Conservation (phyloP, 2,329 filamentous ascomycete species). For the Penicillium aurantiogriseum region DNA sequence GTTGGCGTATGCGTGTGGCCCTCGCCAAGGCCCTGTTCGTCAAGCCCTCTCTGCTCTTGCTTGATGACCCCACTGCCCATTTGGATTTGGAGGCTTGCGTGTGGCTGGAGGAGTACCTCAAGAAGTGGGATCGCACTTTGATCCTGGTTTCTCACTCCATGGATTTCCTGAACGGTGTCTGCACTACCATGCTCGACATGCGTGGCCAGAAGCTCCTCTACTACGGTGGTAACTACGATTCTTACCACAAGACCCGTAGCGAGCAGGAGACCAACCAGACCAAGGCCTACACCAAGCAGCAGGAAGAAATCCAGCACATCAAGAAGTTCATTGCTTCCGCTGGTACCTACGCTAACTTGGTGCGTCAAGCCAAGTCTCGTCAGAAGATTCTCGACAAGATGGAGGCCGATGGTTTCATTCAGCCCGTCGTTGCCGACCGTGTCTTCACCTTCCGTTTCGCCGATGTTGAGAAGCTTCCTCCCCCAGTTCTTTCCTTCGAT, state of each 20-base stretch:
- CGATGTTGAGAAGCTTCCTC: conserved; percentile 98
- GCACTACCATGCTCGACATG: conserved; percentile 99
- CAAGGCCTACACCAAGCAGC: conserved; percentile 99
- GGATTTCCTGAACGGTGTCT: conserved; percentile 99
- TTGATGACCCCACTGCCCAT: conserved; percentile 98
- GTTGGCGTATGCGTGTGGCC: conserved; percentile 99
- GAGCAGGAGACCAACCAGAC: conserved; percentile 98
- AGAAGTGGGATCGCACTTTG: conserved; percentile 98
- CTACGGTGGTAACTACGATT: conserved; percentile 99
- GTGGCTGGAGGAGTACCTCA: conserved; percentile 99
- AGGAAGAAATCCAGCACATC: conserved; percentile 98
- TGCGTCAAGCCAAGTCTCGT: conserved; percentile 96
- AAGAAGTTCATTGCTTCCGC: conserved; percentile 99
- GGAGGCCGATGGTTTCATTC: conserved; percentile 98
- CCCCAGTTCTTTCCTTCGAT: conserved; percentile 93
- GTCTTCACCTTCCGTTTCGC: conserved; percentile 98
- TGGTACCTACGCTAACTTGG: conserved; percentile 99
- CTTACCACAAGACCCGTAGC: conserved; percentile 87
- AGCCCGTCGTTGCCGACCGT: conserved; percentile 78
- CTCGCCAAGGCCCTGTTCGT: conserved; percentile 97
- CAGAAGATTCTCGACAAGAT: conserved; percentile 99
- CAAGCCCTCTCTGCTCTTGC: conserved; percentile 90
- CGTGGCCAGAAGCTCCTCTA: conserved; percentile 82
- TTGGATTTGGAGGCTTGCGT: conserved; percentile 99
- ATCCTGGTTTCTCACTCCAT: conserved; percentile 95